These are phyloP conservation scores for Apiosordaria backusii DNA, from an alignment of 495 filamentous ascomycete species.

Conservation along the genomic window DNA sequence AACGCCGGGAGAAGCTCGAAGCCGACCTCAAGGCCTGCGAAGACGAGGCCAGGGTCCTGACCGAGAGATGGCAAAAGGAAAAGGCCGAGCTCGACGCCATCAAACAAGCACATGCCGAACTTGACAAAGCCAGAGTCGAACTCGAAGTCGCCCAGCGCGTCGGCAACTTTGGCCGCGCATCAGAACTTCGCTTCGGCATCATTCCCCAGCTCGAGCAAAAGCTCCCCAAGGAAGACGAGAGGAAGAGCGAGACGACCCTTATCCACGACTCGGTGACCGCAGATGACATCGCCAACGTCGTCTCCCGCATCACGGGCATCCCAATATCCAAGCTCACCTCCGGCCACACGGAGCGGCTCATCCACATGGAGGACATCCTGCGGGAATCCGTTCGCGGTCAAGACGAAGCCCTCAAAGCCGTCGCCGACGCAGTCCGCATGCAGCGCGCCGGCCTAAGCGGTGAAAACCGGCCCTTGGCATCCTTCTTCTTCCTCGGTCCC, in stretches of 20 bases:
- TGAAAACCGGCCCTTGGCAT: slow-evolving; percentile 85
- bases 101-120: slow-evolving; percentile 77
- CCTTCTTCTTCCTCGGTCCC: slow-evolving; percentile 96
- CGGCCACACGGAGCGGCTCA: slow-evolving; percentile 85
- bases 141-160: slow-evolving; percentile 83
- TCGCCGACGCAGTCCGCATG: slow-evolving; percentile 90
- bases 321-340: slow-evolving; percentile 86
- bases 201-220: slow-evolving; percentile 78
- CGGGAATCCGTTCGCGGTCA: slow-evolving; percentile 84
- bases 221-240: slow-evolving; percentile 71
- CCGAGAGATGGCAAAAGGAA: slow-evolving; percentile 84
- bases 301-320: slow-evolving; percentile 87
- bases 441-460: slow-evolving; percentile 88
- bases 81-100: slow-evolving; percentile 76
- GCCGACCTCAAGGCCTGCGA: slow-evolving; percentile 67
- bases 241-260: slow-evolving; percentile 51
- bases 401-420: slow-evolving; percentile 86
- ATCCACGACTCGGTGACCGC: slow-evolving; percentile 91
- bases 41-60: slow-evolving; percentile 63
- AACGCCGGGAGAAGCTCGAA: slow-evolving; percentile 84
- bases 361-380: slow-evolving; percentile 91
- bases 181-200: slow-evolving; percentile 79
- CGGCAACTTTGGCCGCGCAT: slow-evolving; percentile 85
- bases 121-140: slow-evolving; percentile 80
- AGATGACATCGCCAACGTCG: slow-evolving; percentile 90